Base-by-base conservation (phyloP, 2,329 filamentous ascomycete genomes). In the Colletotrichum musicola region DNA sequence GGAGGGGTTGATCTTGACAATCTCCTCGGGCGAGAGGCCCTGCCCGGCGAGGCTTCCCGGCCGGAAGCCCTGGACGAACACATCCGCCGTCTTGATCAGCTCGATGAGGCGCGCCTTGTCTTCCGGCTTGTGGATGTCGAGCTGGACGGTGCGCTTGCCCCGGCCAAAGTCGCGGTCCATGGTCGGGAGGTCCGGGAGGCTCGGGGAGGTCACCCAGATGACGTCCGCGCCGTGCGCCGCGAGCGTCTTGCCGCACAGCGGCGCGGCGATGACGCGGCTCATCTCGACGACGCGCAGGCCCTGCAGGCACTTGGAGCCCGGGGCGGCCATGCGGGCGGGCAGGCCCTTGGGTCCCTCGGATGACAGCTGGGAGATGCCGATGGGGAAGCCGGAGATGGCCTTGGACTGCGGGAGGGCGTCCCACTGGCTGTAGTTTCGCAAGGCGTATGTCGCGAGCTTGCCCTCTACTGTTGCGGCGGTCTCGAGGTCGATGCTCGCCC, bases 341-440 rank as follows among this genome's bases (percentile, higher is more conserved):
- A 72, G 40, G 42, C 73, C 58, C 16, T 68, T 46, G 1, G 71
- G 59, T 1, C 70, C 66, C 16, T 54, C 9, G 1, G 74, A 64
- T 9, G 66, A 58, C 0, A 85, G 62, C 40, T 81, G 80, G 0
- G 71, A 75, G 12, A 88, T 56, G 1, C 74, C 62, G 9, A 89
- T 83, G 0, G 88, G 87, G 12, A 82, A 80, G 46, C 84, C 77
- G 1, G 76, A 60, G 3, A 88, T 74, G 1, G 80, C 82, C 14
- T 70, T 73, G 0, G 84, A 81, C 60, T 88, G 85, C 0, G 85
- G 82, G 2, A 81, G 75, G 0, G 72, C 71, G 67, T 89, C 86
- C 87, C 87, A 89, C 69, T 88, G 76, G 2, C 76, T 67, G 49
- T 82, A 85, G 0, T 82, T 82, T 2, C 88, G 79, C 12, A 89